These are phyloP conservation scores for Nitzschia sp. DNA, from an alignment of 108 stramenopile species.

Conservation along the genomic window DNA sequence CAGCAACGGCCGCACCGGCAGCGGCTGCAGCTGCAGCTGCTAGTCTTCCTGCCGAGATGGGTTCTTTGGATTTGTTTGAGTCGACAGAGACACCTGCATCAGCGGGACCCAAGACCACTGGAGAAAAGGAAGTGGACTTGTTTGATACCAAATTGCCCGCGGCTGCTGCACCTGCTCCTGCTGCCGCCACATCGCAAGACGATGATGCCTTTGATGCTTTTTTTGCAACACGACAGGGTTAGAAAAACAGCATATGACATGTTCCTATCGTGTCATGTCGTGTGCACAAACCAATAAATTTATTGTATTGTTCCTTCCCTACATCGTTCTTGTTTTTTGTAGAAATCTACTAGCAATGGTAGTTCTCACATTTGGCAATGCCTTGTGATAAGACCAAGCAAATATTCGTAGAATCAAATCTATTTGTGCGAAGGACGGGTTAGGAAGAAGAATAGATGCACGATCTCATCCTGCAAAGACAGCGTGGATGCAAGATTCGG, in stretches of 20 bases:
- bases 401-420: too few relatives aligned
- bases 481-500: too few relatives aligned
- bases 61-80: slow-evolving; percentile 27
- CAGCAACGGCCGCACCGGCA: slow-evolving; percentile 47
- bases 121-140: slow-evolving; percentile 20
- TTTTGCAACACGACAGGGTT: slow-evolving; percentile 39
- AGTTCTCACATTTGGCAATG: too few relatives aligned
- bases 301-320: too few relatives aligned
- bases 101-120: slow-evolving; percentile 18
- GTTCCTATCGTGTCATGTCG: too few relatives aligned
- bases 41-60: slow-evolving; percentile 20
- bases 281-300: too few relatives aligned
- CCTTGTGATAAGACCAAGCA: too few relatives aligned
- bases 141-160: slow-evolving; percentile 11
- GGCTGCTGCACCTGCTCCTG: neutral
- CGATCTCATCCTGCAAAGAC: too few relatives aligned
- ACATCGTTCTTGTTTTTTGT: too few relatives aligned
- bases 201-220: slow-evolving; percentile 52
- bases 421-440: too few relatives aligned
- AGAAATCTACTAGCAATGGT: too few relatives aligned
- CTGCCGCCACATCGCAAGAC: neutral
- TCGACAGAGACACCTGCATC: slow-evolving; percentile 1
- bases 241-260: neutral
- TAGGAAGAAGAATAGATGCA: too few relatives aligned
- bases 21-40: slow-evolving; percentile 10